Evolutionary conservation across 164 flowering plant species (phyloP).

Genomic region (Annona cherimola): DNA sequence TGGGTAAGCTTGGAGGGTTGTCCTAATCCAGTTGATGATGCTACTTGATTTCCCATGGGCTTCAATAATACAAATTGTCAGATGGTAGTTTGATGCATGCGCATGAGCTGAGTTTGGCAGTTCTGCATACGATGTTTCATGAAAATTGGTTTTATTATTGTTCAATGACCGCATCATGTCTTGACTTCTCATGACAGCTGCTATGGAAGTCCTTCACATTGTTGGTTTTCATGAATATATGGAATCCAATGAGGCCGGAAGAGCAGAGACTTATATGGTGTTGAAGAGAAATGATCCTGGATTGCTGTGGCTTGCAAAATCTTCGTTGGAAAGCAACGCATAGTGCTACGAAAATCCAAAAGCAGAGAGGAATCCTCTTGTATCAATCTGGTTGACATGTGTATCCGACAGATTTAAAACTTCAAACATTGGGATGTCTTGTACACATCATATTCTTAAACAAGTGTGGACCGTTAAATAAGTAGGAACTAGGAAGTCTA

Average conservation of each 20-base stretch:
- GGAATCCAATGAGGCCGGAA: constrained; percentile 44
- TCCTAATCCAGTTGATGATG: too few species aligned
- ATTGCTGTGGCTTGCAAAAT: constrained; percentile 86
- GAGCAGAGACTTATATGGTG: constrained; percentile 55
- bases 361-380: background rate
- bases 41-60: background rate
- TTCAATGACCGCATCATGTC: background rate
- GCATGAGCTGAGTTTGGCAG: background rate
- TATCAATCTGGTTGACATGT: background rate
- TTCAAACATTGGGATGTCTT: too few species aligned
- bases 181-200: constrained; percentile 45
- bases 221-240: constrained; percentile 74
- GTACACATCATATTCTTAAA: too few species aligned
- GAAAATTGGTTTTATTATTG: background rate
- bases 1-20: background rate
- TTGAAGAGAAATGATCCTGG: constrained; percentile 87
- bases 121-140: background rate
- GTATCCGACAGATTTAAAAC: background rate
- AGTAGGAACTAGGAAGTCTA: too few species aligned
- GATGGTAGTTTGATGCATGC: background rate
- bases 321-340: constrained; percentile 60
- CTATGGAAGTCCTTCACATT: constrained; percentile 66
- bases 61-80: background rate
- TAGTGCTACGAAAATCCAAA: background rate
- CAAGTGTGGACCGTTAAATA: too few species aligned